A percentile compares a stretch with the other conserved stretches of the same genome.
Conservation (phyloP, 129 eudicot genomes). For the Escallonia rubra region DNA sequence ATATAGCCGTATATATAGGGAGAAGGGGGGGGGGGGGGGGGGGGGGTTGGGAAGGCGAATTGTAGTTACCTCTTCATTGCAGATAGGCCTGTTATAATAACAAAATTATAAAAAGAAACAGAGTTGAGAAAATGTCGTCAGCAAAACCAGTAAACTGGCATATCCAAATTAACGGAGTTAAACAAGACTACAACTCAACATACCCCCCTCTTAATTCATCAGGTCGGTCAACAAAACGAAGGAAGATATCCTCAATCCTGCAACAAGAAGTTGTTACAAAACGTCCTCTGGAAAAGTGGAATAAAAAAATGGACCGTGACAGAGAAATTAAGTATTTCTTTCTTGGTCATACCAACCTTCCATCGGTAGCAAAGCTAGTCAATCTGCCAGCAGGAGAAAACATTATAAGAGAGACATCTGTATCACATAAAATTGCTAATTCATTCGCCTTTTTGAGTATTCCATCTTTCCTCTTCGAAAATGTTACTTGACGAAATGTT, state of each 20-base stretch:
- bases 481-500: constrained; percentile 16
- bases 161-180: background rate
- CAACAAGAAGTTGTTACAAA: background rate
- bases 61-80: constrained; percentile 21
- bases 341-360: constrained; percentile 18
- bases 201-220: constrained; percentile 35
- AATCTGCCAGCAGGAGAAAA: constrained; percentile 27
- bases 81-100: constrained; percentile 18
- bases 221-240: constrained; percentile 23
- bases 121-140: background rate
- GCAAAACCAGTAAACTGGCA: background rate
- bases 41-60: background rate
- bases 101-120: background rate
- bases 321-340: background rate
- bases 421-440: constrained; percentile 22
- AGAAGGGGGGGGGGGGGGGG: background rate
- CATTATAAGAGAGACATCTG: constrained; percentile 34
- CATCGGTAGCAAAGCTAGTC: constrained; percentile 26
- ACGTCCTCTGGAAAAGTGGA: background rate
- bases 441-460: constrained; percentile 28
- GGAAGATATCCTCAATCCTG: constrained; percentile 38
- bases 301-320: background rate
- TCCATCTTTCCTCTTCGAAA: constrained; percentile 24
- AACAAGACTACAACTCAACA: constrained; percentile 2
- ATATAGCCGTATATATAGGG: background rate